Evolutionary conservation across 2,329 filamentous ascomycete species (phyloP), one percentile per base, ranked within the genome.

Genomic region (Clathrospora elynae): DNA sequence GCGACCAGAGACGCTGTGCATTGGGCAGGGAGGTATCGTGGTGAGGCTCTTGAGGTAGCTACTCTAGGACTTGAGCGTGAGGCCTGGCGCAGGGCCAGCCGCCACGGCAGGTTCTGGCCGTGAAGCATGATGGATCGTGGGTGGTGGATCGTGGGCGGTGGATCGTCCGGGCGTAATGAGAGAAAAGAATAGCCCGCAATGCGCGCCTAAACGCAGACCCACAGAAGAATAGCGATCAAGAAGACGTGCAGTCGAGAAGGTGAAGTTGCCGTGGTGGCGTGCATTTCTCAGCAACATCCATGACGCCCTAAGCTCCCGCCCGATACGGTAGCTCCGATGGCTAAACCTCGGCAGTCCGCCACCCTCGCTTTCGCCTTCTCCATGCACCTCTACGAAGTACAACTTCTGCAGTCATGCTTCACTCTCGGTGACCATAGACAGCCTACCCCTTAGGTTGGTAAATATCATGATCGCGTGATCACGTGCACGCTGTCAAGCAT

Each of bases 31-130:
- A 65, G 57, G 34, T 55, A 56, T 20, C 59, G 56, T 19, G 60
- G 48, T 7, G 59, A 50, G 6, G 59, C 47, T 33, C 58, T 51
- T 26, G 61, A 52, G 22, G 64, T 49, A 30, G 68, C 49, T 33
- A 66, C 56, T 36, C 68, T 62, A 34, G 68, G 61, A 35, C 63
- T 65, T 35, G 69, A 68, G 40, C 72, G 73, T 59, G 73, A 72
- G 46, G 75, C 73, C 58, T 74, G 73, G 54, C 75, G 76, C 62
- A 82, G 74, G 59, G 80, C 81, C 70, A 75, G 73, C 74, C 83
- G 80, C 83, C 83, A 86, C 72, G 82, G 80, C 63, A 85, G 71
- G 56, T 78, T 80, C 71, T 82, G 81, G 62, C 80, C 78, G 74
- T 82, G 81, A 68, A 83, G 76, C 83, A 86, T 86, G 45, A 28